Evolutionary conservation across 164 flowering plant genomes (phyloP).

Genomic region (Berberis thunbergii): DNA sequence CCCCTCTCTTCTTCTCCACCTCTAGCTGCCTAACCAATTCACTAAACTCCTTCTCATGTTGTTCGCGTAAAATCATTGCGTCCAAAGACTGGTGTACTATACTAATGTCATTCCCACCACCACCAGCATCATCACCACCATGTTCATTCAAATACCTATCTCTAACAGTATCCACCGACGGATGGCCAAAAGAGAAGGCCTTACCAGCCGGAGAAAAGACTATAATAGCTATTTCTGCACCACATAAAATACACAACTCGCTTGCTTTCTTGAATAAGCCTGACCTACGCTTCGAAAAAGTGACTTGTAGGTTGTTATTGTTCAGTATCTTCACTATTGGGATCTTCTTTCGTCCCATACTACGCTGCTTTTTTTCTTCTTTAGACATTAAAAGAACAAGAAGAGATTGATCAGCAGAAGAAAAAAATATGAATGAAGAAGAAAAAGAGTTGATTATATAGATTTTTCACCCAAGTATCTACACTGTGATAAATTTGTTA

Average conservation of each 20-base stretch:
- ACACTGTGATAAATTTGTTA: too few relatives aligned
- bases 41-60: slow-evolving; percentile 35
- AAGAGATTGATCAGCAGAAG: too few relatives aligned
- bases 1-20: slow-evolving; percentile 37
- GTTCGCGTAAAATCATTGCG: slow-evolving; percentile 12
- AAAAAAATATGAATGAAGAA: too few relatives aligned
- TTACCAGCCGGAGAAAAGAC: slow-evolving; percentile 69
- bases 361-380: too few relatives aligned
- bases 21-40: slow-evolving; percentile 36
- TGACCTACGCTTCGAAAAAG: slow-evolving; percentile 63
- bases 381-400: too few relatives aligned
- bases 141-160: slow-evolving; percentile 21
- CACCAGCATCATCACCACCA: neutral
- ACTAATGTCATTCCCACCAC: slow-evolving; percentile 18
- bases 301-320: slow-evolving; percentile 34
- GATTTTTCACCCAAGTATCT: too few relatives aligned
- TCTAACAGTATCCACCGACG: slow-evolving; percentile 36
- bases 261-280: slow-evolving; percentile 79
- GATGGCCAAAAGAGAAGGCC: slow-evolving; percentile 66
- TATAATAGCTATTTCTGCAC: slow-evolving; percentile 42
- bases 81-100: too few relatives aligned
- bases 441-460: too few relatives aligned
- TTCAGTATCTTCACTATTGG: too few relatives aligned
- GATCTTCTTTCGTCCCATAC: too few relatives aligned
- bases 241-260: slow-evolving; percentile 68